phyloP scores from a whole-genome alignment of 2,329 filamentous ascomycete genomes.

The Botryosphaeria dothidea region DNA sequence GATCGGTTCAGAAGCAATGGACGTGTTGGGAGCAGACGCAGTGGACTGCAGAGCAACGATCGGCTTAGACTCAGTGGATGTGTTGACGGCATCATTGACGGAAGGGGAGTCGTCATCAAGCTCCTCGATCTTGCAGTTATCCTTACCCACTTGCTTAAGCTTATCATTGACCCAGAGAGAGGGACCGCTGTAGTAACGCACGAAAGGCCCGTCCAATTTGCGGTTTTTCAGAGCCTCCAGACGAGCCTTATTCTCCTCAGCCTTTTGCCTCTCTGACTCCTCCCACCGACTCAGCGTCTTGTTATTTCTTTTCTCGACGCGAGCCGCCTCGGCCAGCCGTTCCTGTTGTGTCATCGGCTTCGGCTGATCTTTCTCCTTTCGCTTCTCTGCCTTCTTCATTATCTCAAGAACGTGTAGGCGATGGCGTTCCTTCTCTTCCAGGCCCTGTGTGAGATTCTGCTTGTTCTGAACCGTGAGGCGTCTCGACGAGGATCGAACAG shows the following conservation, averaged over 20 bases:
- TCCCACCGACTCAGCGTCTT: constrained; percentile 95
- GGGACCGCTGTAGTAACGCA: constrained; percentile 92
- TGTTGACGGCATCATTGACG: not conserved
- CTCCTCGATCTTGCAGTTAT: constrained; percentile 36
- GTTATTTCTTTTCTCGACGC: constrained; percentile 81
- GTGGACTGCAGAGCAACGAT: not conserved
- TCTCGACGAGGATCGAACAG: constrained; percentile 62
- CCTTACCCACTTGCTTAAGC: constrained; percentile 64
- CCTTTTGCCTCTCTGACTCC: constrained; percentile 83
- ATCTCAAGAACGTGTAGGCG: constrained; percentile 68
- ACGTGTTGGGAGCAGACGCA: not conserved
- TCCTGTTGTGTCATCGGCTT: constrained; percentile 85
- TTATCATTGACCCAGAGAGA: constrained; percentile 78
- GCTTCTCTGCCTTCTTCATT: constrained; percentile 62
- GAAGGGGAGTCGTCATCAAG: constrained; percentile 28
- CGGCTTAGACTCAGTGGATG: not conserved
- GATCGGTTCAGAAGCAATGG: not conserved
- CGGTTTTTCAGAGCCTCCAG: constrained; percentile 86
- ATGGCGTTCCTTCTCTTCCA: constrained; percentile 71
- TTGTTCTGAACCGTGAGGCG: constrained; percentile 64
- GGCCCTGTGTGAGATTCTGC: constrained; percentile 63
- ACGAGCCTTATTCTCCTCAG: constrained; percentile 79
- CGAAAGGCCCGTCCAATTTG: constrained; percentile 82
- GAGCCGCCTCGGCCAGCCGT: constrained; percentile 76
- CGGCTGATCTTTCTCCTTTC: constrained; percentile 72